Evolutionary conservation across 192 early-diverging fungal species (phyloP).

Genomic region (Coemansia sp.): DNA sequence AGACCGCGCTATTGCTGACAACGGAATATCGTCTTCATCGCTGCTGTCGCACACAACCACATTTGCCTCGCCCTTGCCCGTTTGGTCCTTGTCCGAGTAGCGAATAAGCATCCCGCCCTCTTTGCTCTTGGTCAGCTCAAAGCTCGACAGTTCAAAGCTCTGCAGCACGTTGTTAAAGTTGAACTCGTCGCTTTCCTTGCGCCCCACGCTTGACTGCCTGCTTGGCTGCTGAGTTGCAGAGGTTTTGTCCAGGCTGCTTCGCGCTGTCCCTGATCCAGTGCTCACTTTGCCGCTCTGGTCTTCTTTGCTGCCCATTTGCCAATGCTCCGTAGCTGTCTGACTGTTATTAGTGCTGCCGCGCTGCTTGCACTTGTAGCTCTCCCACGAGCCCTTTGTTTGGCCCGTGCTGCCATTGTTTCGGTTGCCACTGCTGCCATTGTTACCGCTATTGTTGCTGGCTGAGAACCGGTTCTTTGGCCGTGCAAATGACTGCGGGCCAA

Average conservation of each 20-base stretch:
- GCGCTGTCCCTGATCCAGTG: too few relatives aligned
- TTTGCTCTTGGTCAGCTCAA: conserved; percentile 25
- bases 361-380: background rate
- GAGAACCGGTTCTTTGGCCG: conserved; percentile 19
- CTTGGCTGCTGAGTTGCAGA: too few relatives aligned
- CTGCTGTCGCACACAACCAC: conserved; percentile 12
- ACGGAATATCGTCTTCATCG: conserved; percentile 45
- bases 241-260: too few relatives aligned
- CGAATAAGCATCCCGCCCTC: conserved; percentile 28
- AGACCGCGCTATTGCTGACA: conserved; percentile 39
- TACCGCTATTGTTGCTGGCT: background rate
- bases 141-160: conserved; percentile 37
- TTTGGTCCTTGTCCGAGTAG: conserved; percentile 20
- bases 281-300: too few relatives aligned
- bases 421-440: background rate
- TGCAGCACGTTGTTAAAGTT: conserved; percentile 33
- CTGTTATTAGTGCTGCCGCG: background rate
- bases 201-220: background rate
- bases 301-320: too few relatives aligned
- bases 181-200: conserved; percentile 15
- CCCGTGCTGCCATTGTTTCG: background rate
- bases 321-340: too few relatives aligned
- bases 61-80: background rate
- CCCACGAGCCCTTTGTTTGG: background rate
- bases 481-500: conserved; percentile 40